These are phyloP conservation scores for Trichophyton benhamiae DNA, from an alignment of 2,329 filamentous ascomycete genomes.

Conservation along the genomic window DNA sequence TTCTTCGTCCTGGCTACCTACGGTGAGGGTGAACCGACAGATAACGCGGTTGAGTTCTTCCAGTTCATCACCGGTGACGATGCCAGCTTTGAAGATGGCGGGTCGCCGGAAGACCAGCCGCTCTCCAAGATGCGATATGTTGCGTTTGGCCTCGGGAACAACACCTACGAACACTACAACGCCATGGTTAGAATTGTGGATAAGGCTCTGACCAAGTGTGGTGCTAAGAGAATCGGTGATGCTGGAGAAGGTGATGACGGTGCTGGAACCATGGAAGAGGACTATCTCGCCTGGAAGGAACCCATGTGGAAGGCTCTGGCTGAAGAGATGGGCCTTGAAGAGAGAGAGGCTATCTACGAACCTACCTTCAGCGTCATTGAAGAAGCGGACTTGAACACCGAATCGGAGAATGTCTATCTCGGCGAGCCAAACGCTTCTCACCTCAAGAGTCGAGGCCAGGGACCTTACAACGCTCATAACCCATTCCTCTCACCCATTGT, in stretches of 20 bases:
- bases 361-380: conserved; percentile 76
- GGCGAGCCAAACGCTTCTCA: conserved; percentile 96
- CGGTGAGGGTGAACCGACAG: conserved; percentile 94
- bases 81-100: conserved; percentile 62
- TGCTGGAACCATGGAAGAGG: conserved; percentile 98
- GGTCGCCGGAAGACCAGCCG: conserved; percentile 50
- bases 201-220: conserved; percentile 66
- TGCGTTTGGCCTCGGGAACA: conserved; percentile 92
- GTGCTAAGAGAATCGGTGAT: conserved; percentile 69
- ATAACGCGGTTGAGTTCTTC: conserved; percentile 98
- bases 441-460: conserved; percentile 69
- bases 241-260: conserved; percentile 96
- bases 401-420: conserved; percentile 75
- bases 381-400: conserved; percentile 57
- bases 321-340: conserved; percentile 75
- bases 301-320: conserved; percentile 89
- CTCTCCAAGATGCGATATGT: conserved; percentile 82
- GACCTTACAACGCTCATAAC: conserved; percentile 92
- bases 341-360: conserved; percentile 93
- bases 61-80: conserved; percentile 85
- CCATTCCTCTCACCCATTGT: conserved; percentile 89
- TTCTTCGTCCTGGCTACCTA: conserved; percentile 97
- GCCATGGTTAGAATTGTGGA: conserved; percentile 91
- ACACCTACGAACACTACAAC: conserved; percentile 99
- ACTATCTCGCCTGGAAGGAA: conserved; percentile 98